These are phyloP conservation scores for Penicillium sp. DNA, from an alignment of 2,329 filamentous ascomycete genomes.

Conservation along the genomic window DNA sequence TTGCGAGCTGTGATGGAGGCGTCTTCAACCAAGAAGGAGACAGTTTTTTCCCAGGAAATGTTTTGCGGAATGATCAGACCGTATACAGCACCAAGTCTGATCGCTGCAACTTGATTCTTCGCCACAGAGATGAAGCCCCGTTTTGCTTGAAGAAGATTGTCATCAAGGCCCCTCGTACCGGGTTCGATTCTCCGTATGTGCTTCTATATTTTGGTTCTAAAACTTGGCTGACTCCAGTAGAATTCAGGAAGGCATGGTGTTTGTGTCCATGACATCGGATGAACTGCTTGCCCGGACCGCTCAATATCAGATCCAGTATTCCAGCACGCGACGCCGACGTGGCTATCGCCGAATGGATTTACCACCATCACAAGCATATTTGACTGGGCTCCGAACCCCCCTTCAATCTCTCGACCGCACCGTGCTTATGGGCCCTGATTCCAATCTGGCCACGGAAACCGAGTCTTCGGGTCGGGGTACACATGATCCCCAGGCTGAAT, in stretches of 20 bases:
- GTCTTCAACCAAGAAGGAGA: constrained; percentile 56
- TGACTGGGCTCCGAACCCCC: constrained; percentile 38
- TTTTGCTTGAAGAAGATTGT: constrained; percentile 84
- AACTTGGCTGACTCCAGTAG: constrained; percentile 50
- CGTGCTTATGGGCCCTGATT: constrained; percentile 22
- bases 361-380: constrained; percentile 43
- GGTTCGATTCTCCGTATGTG: constrained; percentile 84
- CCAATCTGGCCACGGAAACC: constrained; percentile 26
- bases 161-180: constrained; percentile 78
- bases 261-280: constrained; percentile 81
- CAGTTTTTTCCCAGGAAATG: constrained; percentile 72
- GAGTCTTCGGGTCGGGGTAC: neutral
- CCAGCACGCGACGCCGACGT: constrained; percentile 31
- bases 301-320: constrained; percentile 72
- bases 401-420: constrained; percentile 35
- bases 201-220: neutral
- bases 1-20: constrained; percentile 86
- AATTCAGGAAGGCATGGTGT: constrained; percentile 88
- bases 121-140: constrained; percentile 74
- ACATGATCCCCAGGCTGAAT: constrained; percentile 27
- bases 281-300: constrained; percentile 72
- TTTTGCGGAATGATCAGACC: constrained; percentile 76
- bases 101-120: constrained; percentile 81
- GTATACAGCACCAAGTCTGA: constrained; percentile 91
- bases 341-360: constrained; percentile 30